A percentile compares a stretch with the other conserved stretches of the same genome.
Conservation (phyloP, 1,284 basidiomycete species). For the Rhodofomes roseus region DNA sequence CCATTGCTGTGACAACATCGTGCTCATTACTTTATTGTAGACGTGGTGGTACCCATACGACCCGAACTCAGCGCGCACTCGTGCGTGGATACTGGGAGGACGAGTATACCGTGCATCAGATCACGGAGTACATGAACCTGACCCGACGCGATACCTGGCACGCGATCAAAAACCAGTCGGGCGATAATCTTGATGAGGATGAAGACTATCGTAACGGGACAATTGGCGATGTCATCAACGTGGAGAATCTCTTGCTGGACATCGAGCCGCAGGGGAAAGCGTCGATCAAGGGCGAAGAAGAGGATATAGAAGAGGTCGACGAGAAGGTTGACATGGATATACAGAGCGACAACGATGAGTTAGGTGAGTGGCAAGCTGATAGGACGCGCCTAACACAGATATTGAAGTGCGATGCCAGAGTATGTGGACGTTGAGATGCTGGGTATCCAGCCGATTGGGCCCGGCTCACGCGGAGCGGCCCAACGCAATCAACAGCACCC, state of each 20-base stretch:
- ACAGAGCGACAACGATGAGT: background rate
- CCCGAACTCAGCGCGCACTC: conserved; percentile 7
- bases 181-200: conserved; percentile 5
- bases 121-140: background rate
- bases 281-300: background rate
- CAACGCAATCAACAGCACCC: no score
- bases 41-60: background rate
- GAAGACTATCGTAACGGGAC: conserved; percentile 1
- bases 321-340: background rate
- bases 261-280: background rate
- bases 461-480: no score
- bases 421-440: background rate
- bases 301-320: background rate
- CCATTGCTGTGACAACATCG: background rate
- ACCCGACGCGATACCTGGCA: background rate
- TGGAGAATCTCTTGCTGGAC: background rate
- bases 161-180: conserved; percentile 3
- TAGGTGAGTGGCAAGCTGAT: background rate
- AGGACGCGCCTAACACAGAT: background rate
- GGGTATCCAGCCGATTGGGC: background rate
- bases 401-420: background rate
- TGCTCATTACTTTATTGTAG: background rate
- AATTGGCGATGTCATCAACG: conserved; percentile 6
- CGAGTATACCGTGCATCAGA: background rate
- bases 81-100: conserved; percentile 5